phyloP scores from a whole-genome alignment of 1,139 yeast genomes.

The Candida sojae region DNA sequence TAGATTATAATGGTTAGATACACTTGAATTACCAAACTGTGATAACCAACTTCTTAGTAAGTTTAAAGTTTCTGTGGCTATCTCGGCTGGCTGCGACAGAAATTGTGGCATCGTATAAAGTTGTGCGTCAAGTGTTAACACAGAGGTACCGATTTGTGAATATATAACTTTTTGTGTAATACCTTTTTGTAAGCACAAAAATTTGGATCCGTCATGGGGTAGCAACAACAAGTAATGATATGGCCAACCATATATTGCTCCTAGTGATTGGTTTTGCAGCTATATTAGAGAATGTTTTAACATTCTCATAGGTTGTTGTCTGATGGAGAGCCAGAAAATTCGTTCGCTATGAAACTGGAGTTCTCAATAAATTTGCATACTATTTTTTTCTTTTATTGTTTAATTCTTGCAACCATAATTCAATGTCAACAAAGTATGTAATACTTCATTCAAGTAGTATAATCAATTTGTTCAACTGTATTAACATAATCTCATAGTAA shows the following conservation, averaged over 20 bases:
- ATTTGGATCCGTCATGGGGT: too few relatives aligned
- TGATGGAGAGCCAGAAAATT: too few relatives aligned
- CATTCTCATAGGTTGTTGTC: too few relatives aligned
- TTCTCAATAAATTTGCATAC: neutral
- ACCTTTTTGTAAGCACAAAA: too few relatives aligned
- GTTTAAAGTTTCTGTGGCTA: too few relatives aligned
- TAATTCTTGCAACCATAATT: neutral
- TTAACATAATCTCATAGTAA: slow-evolving; percentile 2
- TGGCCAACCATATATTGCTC: too few relatives aligned
- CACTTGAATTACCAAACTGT: neutral
- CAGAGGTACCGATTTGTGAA: too few relatives aligned
- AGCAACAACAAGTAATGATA: too few relatives aligned
- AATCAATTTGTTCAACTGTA: neutral
- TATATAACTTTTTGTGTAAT: too few relatives aligned
- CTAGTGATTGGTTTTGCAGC: too few relatives aligned
- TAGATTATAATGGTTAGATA: neutral
- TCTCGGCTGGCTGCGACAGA: neutral
- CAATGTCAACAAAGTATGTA: slow-evolving; percentile 1
- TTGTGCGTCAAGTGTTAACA: too few relatives aligned
- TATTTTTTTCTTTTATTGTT: neutral
- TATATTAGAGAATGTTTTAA: too few relatives aligned
- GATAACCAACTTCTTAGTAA: neutral
- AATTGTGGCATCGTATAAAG: neutral
- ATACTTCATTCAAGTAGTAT: neutral
- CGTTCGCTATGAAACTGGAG: neutral